These are phyloP conservation scores for Pyracantha coccinea DNA, from an alignment of 331 rosid species.

Conservation along the genomic window DNA sequence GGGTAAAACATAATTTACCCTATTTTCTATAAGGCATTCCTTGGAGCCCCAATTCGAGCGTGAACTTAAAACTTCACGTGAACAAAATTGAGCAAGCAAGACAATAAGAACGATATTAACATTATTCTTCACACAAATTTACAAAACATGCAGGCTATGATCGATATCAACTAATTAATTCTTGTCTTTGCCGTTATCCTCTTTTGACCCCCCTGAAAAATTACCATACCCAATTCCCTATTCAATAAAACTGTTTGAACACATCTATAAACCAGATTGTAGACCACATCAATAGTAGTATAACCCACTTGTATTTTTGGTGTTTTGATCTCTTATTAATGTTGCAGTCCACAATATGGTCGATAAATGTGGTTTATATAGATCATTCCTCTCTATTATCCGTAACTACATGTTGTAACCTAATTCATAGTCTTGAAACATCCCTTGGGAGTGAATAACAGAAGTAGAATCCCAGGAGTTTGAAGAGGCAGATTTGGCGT, in stretches of 20 bases:
- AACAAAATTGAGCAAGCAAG: no score
- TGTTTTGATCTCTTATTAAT: background rate
- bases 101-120: no score
- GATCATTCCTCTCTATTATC: background rate
- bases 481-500: slow-evolving; percentile 48
- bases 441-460: slow-evolving; percentile 43
- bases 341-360: background rate
- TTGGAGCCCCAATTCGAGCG: no score
- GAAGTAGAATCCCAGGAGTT: slow-evolving; percentile 71
- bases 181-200: background rate
- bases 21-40: no score
- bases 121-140: no score
- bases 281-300: background rate
- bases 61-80: no score
- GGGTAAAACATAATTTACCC: no score
- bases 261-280: background rate
- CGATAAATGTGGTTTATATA: background rate
- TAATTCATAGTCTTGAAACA: slow-evolving; percentile 71
- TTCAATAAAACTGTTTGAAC: background rate
- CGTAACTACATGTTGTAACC: slow-evolving; percentile 45
- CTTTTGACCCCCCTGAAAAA: background rate
- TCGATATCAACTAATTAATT: background rate
- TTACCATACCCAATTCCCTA: background rate
- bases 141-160: no score
- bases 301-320: background rate